Base-by-base conservation (phyloP, 352 stramenopile species). In the Phytophthora podocarpi region DNA sequence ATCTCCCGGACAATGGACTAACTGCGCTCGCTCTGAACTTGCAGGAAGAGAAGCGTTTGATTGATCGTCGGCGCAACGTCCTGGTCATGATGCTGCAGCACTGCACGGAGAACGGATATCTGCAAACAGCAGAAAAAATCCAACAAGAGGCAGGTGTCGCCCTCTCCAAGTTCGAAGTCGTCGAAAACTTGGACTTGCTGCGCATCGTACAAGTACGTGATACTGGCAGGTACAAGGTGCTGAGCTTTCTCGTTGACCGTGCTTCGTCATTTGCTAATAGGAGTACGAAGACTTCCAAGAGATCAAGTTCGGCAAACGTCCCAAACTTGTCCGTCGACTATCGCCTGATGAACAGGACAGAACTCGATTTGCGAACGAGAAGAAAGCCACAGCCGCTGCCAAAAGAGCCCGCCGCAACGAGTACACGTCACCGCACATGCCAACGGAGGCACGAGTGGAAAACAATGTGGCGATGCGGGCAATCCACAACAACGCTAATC, bases 261-360 rank as follows among this genome's bases (percentile, higher is more conserved):
- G 59, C 4, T 12, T 35, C 20, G 15, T 35, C 15, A 15, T 31
- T 20, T 43, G n/a, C 11, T 64, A 96, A n/a, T n/a, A n/a, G 83
- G 89, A 97, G 39, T 98, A 93, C 60, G 87, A 97, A 69, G 89
- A 96, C 20, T 97, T 93, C 55, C 87, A 98, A 28, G 82, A 97
- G 63, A 91, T 98, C 56, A 97, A 96, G 67, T 97, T 96, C 63
- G 85, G 86, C 9, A 96, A 94, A 58, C 86, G 87, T 45, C 88
- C 88, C 20, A 96, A 95, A 50, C 72, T 97, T 8, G 82, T 96
- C 32, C 83, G 87, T 1, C 76, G 87, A 20, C 50, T 90, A 5
- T 82, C 72, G 0, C 74, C 79, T 0, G 82, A 90, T 32, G 89
- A 91, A 31, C 66, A 80, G n/a, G 74, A 87, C 16, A 79, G 71